Base-by-base conservation (phyloP, 179 eudicot genomes). In the Beta lomatogona region DNA sequence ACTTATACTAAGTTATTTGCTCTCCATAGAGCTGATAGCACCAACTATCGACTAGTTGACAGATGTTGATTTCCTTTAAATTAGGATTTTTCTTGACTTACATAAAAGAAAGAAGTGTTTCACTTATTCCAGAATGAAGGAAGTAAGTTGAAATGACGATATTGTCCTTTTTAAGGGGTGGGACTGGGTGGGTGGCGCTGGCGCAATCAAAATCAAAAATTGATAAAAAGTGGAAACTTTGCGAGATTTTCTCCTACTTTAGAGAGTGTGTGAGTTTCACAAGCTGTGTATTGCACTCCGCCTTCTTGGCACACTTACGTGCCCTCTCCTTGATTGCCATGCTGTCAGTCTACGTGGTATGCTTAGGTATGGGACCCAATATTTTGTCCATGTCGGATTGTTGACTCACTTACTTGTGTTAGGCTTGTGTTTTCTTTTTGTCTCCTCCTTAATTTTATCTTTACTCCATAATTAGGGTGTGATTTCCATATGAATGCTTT, bases 261-360 rank as follows among this genome's bases (percentile, higher is more conserved):
- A 21, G 1, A 14, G 59, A 50, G 77, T 81, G 74, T 85, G 85
- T 59, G 87, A 55, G 1, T 6, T 18, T 78, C 87, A 75, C 85
- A 25, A 70, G 87, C 83, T 13, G 77, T 52, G 22, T 3, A 50
- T 11, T 44, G 59, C n/a, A 64, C 6, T 13, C 19, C 74, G 31
- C 31, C 13, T 12, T 22, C 65, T 22, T 77, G 72, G 10, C 87
- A 85, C 87, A 82, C 87, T 85, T 82, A 59, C 53, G 55, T 64
- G 31, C 41, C 73, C 73, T 50, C 82, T 83, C 58, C 13, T 1
- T 28, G 4, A 1, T 45, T 73, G 84, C 84, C 87, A 85, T 67
- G 82, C 79, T 77, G 81, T 14, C 22, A 61, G 16, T 31, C 73
- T 80, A 80, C 72, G 77, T 75, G 57, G 65, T 21, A 3, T 54